Conservation (phyloP, 768 basidiomycete species). For the Calocera viscosa region DNA sequence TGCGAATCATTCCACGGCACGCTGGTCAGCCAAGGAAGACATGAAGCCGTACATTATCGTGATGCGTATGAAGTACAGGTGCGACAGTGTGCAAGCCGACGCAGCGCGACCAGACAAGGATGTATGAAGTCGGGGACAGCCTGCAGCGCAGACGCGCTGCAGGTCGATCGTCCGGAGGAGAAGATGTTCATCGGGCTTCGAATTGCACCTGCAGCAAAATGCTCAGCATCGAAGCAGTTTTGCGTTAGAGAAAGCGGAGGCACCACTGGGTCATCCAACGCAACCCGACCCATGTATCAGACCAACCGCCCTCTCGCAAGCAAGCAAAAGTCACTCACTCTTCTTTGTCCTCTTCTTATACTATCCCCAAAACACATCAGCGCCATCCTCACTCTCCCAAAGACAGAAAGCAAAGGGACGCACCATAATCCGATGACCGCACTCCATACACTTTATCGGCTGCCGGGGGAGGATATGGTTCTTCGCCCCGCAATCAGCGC, state of each 20-base stretch:
- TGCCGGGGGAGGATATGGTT: conserved; percentile 85
- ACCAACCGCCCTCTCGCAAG: not conserved
- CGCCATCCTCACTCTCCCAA: not conserved
- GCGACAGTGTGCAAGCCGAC: no score
- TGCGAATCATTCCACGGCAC: no score
- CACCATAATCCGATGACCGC: conserved; percentile 88
- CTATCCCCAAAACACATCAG: not conserved
- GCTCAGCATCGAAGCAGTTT: not conserved
- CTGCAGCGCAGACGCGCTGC: no score
- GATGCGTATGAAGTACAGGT: no score
- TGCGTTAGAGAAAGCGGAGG: conserved; percentile 1
- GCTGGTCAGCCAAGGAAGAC: no score
- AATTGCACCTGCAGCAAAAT: conserved; percentile 49
- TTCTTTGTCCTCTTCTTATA: conserved; percentile 92
- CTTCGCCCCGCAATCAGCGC: conserved; percentile 85
- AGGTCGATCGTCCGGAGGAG: not conserved
- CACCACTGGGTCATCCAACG: not conserved
- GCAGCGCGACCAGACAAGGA: no score
- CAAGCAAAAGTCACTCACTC: conserved; percentile 44
- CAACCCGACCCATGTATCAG: conserved; percentile 14
- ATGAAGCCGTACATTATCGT: no score
- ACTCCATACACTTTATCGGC: conserved; percentile 90
- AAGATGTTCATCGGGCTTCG: conserved; percentile 50
- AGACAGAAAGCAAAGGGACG: not conserved
- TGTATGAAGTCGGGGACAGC: no score